phyloP scores from a whole-genome alignment of 176 grass and related monocot genomes.

The Elaeis guineensis region DNA sequence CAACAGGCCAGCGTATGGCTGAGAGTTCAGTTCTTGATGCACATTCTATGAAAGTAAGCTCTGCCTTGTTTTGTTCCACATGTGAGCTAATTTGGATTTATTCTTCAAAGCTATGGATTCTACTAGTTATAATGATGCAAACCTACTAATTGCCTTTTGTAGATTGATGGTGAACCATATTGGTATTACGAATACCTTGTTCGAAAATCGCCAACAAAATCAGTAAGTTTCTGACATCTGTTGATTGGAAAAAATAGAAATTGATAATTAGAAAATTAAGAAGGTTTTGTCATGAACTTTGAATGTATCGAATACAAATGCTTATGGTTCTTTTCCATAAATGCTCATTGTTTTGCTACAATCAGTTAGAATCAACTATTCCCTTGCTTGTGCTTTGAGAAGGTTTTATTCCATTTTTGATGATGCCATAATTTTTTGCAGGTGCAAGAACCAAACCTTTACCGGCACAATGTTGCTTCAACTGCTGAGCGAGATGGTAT shows the following conservation, averaged over 20 bases:
- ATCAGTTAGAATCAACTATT: too few relatives aligned
- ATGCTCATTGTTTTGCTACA: too few relatives aligned
- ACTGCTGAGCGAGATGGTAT: slow-evolving; percentile 93
- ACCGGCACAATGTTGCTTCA: slow-evolving; percentile 72
- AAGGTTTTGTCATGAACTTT: too few relatives aligned
- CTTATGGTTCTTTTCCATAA: background rate
- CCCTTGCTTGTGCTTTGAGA: too few relatives aligned
- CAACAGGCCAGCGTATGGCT: slow-evolving; percentile 52
- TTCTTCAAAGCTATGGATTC: slow-evolving; percentile 1
- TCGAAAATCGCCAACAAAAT: slow-evolving; percentile 80
- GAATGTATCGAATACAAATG: background rate
- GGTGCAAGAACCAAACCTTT: slow-evolving; percentile 83
- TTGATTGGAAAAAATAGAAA: too few relatives aligned
- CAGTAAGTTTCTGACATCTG: slow-evolving; percentile 32
- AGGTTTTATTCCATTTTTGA: background rate
- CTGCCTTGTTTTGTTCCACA: slow-evolving; percentile 11
- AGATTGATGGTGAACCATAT: slow-evolving; percentile 75
- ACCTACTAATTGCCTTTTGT: slow-evolving; percentile 14
- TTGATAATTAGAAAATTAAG: too few relatives aligned
- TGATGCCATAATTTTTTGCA: slow-evolving; percentile 28
- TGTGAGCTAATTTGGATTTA: background rate
- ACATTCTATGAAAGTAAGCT: slow-evolving; percentile 55
- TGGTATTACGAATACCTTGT: slow-evolving; percentile 97
- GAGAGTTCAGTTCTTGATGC: slow-evolving; percentile 98
- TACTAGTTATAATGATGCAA: background rate